Conservation (phyloP, 2,329 filamentous ascomycete genomes). For the Endoconidiophora polonica region DNA sequence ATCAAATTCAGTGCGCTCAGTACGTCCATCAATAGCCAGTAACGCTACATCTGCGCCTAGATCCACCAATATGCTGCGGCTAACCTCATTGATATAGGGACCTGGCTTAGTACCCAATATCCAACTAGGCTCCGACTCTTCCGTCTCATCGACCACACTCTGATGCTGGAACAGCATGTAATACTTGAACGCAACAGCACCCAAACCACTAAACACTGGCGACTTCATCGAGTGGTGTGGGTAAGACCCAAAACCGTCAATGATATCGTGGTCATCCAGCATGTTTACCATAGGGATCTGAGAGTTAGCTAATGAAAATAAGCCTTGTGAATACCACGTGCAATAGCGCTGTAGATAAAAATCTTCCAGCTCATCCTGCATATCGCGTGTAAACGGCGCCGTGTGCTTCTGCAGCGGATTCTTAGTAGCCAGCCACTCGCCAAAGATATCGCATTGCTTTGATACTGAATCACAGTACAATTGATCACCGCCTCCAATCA, state of each 20-base stretch:
- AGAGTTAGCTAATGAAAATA: constrained; percentile 81
- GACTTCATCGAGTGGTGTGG: constrained; percentile 81
- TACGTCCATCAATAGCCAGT: constrained; percentile 77
- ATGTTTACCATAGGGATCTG: constrained; percentile 99
- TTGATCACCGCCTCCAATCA: constrained; percentile 94
- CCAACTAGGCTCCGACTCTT: constrained; percentile 81
- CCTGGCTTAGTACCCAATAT: constrained; percentile 62
- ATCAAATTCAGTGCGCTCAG: constrained; percentile 71
- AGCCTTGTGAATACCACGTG: constrained; percentile 90
- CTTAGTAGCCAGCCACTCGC: constrained; percentile 67
- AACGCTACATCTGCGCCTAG: constrained; percentile 67
- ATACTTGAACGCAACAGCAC: constrained; percentile 90
- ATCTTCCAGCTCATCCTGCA: constrained; percentile 74
- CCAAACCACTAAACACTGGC: constrained; percentile 76
- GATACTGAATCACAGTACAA: constrained; percentile 86
- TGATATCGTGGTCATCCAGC: constrained; percentile 88
- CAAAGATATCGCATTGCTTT: constrained; percentile 58
- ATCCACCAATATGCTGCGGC: constrained; percentile 71
- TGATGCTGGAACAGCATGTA: constrained; percentile 99
- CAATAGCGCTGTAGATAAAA: constrained; percentile 83
- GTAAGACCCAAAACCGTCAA: constrained; percentile 86
- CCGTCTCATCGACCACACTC: constrained; percentile 63
- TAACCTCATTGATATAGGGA: constrained; percentile 77
- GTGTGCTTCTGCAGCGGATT: constrained; percentile 67
- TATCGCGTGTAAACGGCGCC: constrained; percentile 57